Conservation (phyloP, 345 rosid genomes). For the Eucalyptus marginata region DNA sequence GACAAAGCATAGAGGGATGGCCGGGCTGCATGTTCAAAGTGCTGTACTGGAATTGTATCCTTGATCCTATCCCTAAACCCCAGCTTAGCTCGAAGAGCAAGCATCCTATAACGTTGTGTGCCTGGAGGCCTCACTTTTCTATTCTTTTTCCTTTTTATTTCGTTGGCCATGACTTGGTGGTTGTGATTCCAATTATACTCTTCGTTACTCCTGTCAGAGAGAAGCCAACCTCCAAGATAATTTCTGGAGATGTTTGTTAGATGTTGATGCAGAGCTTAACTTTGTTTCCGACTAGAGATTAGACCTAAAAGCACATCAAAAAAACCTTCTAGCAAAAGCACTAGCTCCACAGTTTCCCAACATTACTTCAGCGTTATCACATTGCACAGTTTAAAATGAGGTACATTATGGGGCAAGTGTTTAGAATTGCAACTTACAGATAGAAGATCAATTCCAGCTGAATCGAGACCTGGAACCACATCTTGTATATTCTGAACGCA, state of each 20-base stretch:
- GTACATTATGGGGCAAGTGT: background rate
- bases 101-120: background rate
- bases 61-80: background rate
- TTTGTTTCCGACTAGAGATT: background rate
- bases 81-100: background rate
- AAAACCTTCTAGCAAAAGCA: background rate
- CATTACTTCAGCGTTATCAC: background rate
- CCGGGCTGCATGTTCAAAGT: background rate
- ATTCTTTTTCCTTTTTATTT: background rate
- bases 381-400: background rate
- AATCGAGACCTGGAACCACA: constrained; percentile 65
- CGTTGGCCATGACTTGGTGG: background rate
- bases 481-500: constrained; percentile 48
- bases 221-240: background rate
- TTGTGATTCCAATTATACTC: background rate
- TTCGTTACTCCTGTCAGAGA: background rate
- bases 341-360: background rate
- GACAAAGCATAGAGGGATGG: background rate
- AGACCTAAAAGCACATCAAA: background rate
- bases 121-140: background rate
- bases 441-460: constrained; percentile 77
- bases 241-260: background rate
- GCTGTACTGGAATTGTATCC: background rate
- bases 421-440: background rate
- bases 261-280: background rate